Percentiles rank a stretch among this genome's conserved stretches.
phyloP scores from a whole-genome alignment of 176 grass and related monocot species.

The Alloteropsis semialata region DNA sequence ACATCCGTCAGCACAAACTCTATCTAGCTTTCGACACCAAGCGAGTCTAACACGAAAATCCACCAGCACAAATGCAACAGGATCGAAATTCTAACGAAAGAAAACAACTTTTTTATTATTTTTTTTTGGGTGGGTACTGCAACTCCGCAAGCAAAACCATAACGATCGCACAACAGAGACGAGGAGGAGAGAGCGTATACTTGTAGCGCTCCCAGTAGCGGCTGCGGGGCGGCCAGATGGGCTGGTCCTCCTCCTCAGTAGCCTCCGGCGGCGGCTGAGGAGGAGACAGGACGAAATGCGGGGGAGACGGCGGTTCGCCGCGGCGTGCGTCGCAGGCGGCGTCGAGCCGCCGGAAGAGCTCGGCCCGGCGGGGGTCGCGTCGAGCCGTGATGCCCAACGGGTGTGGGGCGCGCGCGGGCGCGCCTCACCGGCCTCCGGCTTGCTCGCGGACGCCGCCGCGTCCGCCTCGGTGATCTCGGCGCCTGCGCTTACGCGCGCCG shows the following conservation, averaged over 20 bases:
- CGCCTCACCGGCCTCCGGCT: background rate
- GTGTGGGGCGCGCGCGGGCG: background rate
- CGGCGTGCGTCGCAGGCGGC: background rate
- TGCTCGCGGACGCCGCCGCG: background rate
- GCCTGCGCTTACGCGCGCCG: background rate
- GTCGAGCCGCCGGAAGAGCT: slow-evolving; percentile 18
- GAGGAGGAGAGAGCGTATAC: slow-evolving; percentile 3
- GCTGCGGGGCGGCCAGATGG: background rate
- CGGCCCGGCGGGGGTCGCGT: background rate
- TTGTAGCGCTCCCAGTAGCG: slow-evolving; percentile 6
- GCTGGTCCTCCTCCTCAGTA: background rate
- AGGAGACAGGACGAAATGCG: background rate
- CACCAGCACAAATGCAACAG: background rate
- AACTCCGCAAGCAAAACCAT: background rate
- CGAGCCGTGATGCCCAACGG: background rate
- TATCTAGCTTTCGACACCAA: background rate
- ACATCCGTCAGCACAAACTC: background rate
- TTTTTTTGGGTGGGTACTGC: background rate
- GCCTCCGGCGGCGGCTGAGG: background rate
- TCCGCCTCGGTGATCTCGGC: background rate
- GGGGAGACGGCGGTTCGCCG: background rate
- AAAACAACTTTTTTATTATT: background rate
- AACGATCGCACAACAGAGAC: background rate
- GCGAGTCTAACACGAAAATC: background rate
- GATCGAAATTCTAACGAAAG: background rate